Percentiles rank a stretch among this genome's conserved stretches.
These are phyloP conservation scores for Aspergillus costaricaensis DNA, from an alignment of 2,329 filamentous ascomycete species.

Conservation along the genomic window DNA sequence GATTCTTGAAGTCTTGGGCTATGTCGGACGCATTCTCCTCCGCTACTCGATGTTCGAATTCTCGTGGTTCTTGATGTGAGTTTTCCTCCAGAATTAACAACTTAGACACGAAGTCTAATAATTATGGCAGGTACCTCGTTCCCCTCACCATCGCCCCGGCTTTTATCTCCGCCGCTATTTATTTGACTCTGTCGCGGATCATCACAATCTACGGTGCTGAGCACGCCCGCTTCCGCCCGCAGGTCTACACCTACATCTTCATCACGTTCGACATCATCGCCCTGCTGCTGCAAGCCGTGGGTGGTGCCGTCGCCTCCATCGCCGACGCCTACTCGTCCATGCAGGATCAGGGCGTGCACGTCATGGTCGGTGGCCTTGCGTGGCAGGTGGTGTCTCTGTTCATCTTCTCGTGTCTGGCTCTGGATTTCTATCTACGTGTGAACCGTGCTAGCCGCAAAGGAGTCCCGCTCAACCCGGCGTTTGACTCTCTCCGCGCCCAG, in stretches of 20 bases:
- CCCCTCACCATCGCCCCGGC: neutral
- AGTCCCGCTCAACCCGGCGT: neutral
- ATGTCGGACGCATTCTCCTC: slow-evolving; percentile 59
- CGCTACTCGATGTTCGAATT: slow-evolving; percentile 51
- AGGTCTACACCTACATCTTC: neutral
- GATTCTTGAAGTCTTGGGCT: slow-evolving; percentile 61
- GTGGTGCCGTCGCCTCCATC: neutral
- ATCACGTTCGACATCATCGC: neutral
- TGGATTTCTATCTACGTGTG: neutral
- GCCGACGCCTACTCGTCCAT: neutral
- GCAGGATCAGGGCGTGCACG: neutral
- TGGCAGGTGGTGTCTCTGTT: neutral
- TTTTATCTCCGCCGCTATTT: neutral
- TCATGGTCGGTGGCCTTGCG: neutral
- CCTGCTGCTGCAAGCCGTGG: neutral
- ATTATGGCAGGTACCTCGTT: neutral
- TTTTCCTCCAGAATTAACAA: neutral
- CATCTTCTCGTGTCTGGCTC: neutral
- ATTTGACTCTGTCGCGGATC: neutral
- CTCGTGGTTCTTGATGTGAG: slow-evolving; percentile 41
- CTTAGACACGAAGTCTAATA: neutral
- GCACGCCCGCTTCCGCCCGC: neutral
- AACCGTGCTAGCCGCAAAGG: neutral
- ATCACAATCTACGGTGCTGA: neutral
- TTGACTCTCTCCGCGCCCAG: neutral